Base-by-base conservation (phyloP, 768 basidiomycete genomes). In the Hygrocybe coccinea region DNA sequence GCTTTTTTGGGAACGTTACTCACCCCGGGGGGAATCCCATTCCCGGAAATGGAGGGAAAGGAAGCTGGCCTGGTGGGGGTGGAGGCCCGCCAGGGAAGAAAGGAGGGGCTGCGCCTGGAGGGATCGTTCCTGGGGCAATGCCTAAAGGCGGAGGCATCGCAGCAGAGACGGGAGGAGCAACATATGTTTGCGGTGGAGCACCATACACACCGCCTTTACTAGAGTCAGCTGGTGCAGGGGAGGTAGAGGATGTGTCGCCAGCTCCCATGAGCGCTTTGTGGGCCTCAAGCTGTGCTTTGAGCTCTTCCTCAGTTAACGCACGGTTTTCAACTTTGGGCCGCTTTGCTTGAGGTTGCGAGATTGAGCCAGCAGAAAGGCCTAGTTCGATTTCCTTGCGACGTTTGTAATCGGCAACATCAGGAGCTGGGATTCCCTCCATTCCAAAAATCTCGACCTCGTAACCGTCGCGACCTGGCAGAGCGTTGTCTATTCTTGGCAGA, bases 381-480 rank as follows among this genome's bases (percentile, higher is more conserved):
- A 92, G 82, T 67, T 97, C 94, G 59, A 91, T 89, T 69, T 95
- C 95, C 67, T 97, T 97, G 60, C n/a, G n/a, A n/a, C n/a, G n/a
- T n/a, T n/a, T n/a, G n/a, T n/a, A 99, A 70, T 95, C 95, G 11
- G 91, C 93, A 17, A 95, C 82, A 69, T 95, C 95, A 34, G 93
- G 90, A 3, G 87, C 87, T 7, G 94, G 95, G 49, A 97, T 93
- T 53, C 97, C 97, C 68, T 97, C 95, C 97, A 99, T 98, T 21
- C 97, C 97, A 61, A 98, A 99, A 48, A 99, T 98, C 73, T 99
- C 97, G 36, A 99, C 88, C 68, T 98, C 97, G 63, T 97, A 98
- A 1, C 95, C 93, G 71, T 97, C 95, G 34, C 97, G n/a, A n/a
- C n/a, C n/a, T n/a, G n/a, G n/a, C n/a, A n/a, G n/a, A n/a, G 95